Base-by-base conservation (phyloP, 495 filamentous ascomycete genomes). In the Cladorrhinum samala region DNA sequence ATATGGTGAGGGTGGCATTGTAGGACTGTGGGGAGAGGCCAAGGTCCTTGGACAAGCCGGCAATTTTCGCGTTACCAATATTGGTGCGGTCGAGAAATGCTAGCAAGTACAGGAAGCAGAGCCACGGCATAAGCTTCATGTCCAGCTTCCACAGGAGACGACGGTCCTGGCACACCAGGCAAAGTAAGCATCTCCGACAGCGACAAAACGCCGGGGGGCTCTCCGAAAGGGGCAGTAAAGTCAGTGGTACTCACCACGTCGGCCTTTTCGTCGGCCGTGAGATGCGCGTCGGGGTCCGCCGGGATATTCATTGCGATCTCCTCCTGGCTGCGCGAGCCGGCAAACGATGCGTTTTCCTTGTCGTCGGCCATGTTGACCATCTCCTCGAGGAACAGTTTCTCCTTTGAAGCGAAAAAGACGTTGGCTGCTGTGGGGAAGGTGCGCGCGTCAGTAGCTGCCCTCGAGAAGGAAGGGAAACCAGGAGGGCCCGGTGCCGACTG, bases 1-100 rank as follows among this genome's bases (percentile, higher is more conserved):
- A 96, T 61, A 95, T 86, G 33, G 85, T 85, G 1, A 96, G 78
- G 3, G 83, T 75, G 9, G 78, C 77, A 65, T 92, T 94, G 70
- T 91, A 96, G 17, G 75, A 69, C 7, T 72, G 49, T 3, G 73
- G 78, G 72, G 85, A 78, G 33, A 73, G 61, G 21, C 72, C 38
- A 2, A 95, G 74, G 52, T 84, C 79, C 11, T 73, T 66, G n/a
- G 78, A 56, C 2, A 96, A 73, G 30, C 86, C 84, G 44, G 83
- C 87, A 45, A 95, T 81, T 61, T 89, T 91, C 8, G 91, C 91
- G 72, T 96, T 96, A 51, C 91, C 91, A 49, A 93, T 88, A 65
- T 88, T 89, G 23, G 83, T 81, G 44, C 90, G 78, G 66, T 94
- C 90, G 24, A 96, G 77, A 65, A 96, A 96, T 19, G 85, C 85